Base-by-base conservation (phyloP, 1,284 basidiomycete genomes). In the Ganoderma lucidum region DNA sequence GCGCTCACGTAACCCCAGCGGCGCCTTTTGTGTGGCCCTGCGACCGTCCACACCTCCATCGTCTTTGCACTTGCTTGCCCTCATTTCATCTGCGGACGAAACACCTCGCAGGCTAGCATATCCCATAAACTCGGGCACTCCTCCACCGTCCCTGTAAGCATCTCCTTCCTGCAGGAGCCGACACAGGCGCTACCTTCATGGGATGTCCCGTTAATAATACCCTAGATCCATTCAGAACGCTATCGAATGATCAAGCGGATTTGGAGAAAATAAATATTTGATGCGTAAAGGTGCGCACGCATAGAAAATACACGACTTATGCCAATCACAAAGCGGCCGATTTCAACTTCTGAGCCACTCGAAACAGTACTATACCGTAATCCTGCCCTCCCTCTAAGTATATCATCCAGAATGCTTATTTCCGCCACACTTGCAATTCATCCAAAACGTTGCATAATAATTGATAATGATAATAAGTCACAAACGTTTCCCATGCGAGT, bases 1-100 rank as follows among this genome's bases (percentile, higher is more conserved):
- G 44, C 45, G 45, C 45, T 73, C 72, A 73, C 72, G 72, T 73
- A 73, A 73, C 70, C 64, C 62, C 63, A 65, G 30, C 17, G 66
- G 62, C 62, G 48, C 30, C 65, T 32, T 17, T 28, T 0, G 41
- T 14, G 19, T 10, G 19, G 48, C 48, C 45, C 42, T 17, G 32
- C 60, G 44, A 41, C 32, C 17, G 64, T 37, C 48, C 58, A 55
- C 61, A 59, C n/a, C 56, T 39, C 42, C 6, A 51, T 51, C 48
- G 23, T 51, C 48, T 51, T 23, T 23, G 23, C 23, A 23, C 23
- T 23, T 51, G 23, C 48, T 51, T 23, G 23, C 23, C 23, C 23
- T 28, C 48, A 23, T 32, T n/a, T 42, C 32, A 41, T 42, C 53
- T 56, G 15, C 53, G 3, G 17, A 9, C 30, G 30, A 30, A 6